A percentile compares a stretch with the other conserved stretches of the same genome.
These are phyloP conservation scores for Trichosporon ovoides DNA, from an alignment of 1,284 basidiomycete genomes.

Conservation along the genomic window DNA sequence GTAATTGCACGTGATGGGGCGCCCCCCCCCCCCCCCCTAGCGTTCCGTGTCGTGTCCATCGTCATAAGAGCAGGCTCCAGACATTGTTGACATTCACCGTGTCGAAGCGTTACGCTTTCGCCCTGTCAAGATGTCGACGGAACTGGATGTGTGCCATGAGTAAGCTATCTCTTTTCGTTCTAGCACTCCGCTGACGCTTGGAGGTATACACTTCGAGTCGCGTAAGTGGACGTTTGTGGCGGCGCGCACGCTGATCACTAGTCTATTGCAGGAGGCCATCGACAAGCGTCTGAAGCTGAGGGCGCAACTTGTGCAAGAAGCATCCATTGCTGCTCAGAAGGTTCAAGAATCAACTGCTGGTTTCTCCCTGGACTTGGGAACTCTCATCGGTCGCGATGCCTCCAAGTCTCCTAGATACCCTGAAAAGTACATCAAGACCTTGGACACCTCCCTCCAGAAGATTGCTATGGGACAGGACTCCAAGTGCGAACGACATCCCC, in stretches of 20 bases:
- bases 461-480: conserved; percentile 87
- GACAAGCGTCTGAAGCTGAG: conserved; percentile 15
- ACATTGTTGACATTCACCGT: background rate
- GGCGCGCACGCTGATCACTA: conserved; percentile 10
- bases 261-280: conserved; percentile 29
- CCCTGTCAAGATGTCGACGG: background rate
- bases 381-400: conserved; percentile 32
- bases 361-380: conserved; percentile 36
- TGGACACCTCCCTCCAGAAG: conserved; percentile 78
- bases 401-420: conserved; percentile 79
- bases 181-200: background rate
- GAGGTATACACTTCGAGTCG: conserved; percentile 38
- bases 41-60: background rate
- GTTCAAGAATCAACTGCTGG: conserved; percentile 24
- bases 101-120: background rate
- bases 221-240: conserved; percentile 22
- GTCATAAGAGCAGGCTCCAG: background rate
- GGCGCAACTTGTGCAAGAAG: background rate
- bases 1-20: background rate
- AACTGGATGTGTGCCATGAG: conserved; percentile 3
- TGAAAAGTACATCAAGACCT: conserved; percentile 79
- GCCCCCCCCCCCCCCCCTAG: background rate
- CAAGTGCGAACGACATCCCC: conserved; percentile 56
- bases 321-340: conserved; percentile 6
- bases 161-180: background rate